Base-by-base conservation (phyloP, 1,284 basidiomycete genomes). In the Trichosporon ovoides region DNA sequence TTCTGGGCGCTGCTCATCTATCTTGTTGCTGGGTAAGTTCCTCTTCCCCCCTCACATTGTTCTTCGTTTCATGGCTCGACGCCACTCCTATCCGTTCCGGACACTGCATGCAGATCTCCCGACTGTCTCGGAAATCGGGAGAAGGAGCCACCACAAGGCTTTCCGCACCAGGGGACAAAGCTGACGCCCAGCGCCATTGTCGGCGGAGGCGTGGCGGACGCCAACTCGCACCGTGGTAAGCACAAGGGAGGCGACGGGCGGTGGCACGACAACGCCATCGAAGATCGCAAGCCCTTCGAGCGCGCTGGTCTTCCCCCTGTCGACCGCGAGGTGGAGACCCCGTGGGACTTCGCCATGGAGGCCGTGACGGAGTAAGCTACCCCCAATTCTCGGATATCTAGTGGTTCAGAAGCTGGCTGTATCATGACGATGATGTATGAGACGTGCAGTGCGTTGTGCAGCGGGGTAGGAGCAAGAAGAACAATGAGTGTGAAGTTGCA, bases 1-100 rank as follows among this genome's bases (percentile, higher is more conserved):
- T 60, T 73, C 43, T 75, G 71, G 71, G 75, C 69, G 1, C 69
- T 73, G 60, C 53, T 67, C n/a, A 75, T 77, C 51, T 77, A 69
- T 66, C 64, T 75, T 22, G 38, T 68, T 7, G 38, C 70, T 24
- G 73, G 69, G 75, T 77, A 53, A 66, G 74, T 72, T 31, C 9
- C 5, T 3, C 13, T 52, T 18, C 22, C 35, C 1, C 20, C 28
- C 38, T n/a, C n/a, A n/a, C n/a, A n/a, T n/a, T n/a, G n/a, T n/a
- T 34, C 14, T 9, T n/a, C 10, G 36, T n/a, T n/a, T n/a, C n/a
- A n/a, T n/a, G n/a, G n/a, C n/a, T n/a, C n/a, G n/a, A n/a, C n/a
- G n/a, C n/a, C n/a, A n/a, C 14, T n/a, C 10, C 37, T 14, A 3
- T 10, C 2, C 22, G 28, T 13, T n/a, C 18, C 28, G 36, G n/a